Base-by-base conservation (phyloP, 257 asterid genomes). In the Haberlea rhodopensis region DNA sequence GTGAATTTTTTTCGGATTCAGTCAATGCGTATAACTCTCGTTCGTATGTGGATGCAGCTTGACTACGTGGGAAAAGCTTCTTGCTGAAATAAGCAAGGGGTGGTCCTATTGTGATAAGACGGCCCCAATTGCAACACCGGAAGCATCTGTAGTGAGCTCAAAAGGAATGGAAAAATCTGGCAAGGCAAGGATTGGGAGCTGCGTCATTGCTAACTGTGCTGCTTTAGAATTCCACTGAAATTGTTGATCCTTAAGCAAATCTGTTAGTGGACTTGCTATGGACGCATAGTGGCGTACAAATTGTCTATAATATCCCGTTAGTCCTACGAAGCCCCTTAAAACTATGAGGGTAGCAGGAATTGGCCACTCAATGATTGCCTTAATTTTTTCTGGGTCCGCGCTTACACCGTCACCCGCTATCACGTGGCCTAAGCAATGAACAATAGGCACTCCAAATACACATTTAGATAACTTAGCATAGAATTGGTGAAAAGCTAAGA, bases 1-100 rank as follows among this genome's bases (percentile, higher is more conserved):
- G n/a, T n/a, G n/a, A n/a, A n/a, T n/a, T n/a, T n/a, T n/a, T n/a
- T n/a, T 19, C 27, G 1, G 57, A 5, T 3, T 53, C 57, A 7
- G 26, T 20, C 1, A 53, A 1, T 3, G 27, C 28, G 22, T 4
- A 56, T 11, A 56, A 15, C 5, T 26, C 61, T 15, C 19, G 1
- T 0, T 5, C 18, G 37, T 56, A 56, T 5, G 57, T 28, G 8
- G 57, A 53, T 0, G 24, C 4, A 21, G 26, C 13, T 7, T 53
- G 57, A 26, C 20, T 20, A 0, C 57, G 28, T 0, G 27, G 4
- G 2, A 3, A 20, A 26, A 53, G 20, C 5, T 25, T 57, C 11
- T 27, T 57, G 62, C 62, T 57, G 43, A 57, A 57, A 25, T 5
- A 57, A 0, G 62, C 62, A 57, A 25, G 22, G 43, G 62, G 8